Base-by-base conservation (phyloP, 257 asterid species). In the Capsicum baccatum region DNA sequence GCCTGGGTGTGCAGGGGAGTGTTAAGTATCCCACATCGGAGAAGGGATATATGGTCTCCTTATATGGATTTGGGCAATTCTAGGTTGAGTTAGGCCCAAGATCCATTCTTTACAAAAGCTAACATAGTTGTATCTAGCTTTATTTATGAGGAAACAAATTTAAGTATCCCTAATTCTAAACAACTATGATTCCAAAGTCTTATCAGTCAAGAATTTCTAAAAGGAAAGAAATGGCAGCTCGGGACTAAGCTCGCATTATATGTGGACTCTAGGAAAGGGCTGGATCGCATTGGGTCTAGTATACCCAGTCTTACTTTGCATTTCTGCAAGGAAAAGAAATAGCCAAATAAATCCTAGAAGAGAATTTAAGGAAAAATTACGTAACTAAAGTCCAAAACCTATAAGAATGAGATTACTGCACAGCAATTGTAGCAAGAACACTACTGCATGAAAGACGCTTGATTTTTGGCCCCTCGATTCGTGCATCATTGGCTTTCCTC, bases 401-500 rank as follows among this genome's bases (percentile, higher is more conserved):
- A 39, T 26, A 69, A 16, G 55, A 17, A 70, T 8, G 55, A 17
- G 15, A 9, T 70, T 58, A 58, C 26, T 6, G 26, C 64, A 44
- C 37, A 47, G 57, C n/a, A 17, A n/a, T 11, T 71, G 79, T 44
- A 17, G 79, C 5, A 71, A 42, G 37, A 42, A 71, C 21, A 44
- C 57, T n/a, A 71, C 57, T 71, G 79, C 79, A 42, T 42, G 17
- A 44, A 71, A 9, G 9, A 47, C 9, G 10, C 37, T 71, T 71
- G 17, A 71, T 71, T 26, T 26, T 64, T 59, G 16, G 57, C 15
- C 57, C 37, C 79, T 44, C 37, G 0, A 71, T n/a, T 71, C 58
- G 58, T n/a, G 80, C 58, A 71, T 71, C n/a, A 71, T 48, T 71
- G 39, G 16, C 79, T 26, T 68, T 70, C 79, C 56, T 44, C 79